Conservation (phyloP, 345 rosid species). For the Eucalyptus pauciflora region DNA sequence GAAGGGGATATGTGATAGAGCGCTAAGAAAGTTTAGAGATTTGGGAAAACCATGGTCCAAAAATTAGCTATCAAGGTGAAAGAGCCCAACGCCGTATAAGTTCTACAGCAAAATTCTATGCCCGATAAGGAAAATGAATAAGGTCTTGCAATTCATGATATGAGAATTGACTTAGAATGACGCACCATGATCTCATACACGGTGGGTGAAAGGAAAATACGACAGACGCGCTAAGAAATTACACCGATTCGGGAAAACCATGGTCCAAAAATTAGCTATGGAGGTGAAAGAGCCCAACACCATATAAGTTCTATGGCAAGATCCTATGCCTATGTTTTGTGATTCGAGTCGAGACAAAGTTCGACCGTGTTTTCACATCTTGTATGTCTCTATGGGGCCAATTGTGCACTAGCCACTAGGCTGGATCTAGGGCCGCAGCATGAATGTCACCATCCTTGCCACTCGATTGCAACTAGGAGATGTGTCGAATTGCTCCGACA, state of each 20-base stretch:
- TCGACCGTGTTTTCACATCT: not conserved
- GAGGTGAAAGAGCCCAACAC: not conserved
- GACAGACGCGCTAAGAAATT: fast-evolving
- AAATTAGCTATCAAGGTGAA: not conserved
- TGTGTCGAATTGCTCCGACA: not conserved
- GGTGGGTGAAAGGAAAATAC: fast-evolving
- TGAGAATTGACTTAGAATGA: not conserved
- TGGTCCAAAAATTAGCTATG: not conserved
- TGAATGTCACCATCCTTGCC: not conserved
- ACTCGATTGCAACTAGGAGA: not conserved
- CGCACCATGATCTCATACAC: not conserved
- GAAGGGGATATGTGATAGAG: not conserved
- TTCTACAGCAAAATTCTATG: not conserved
- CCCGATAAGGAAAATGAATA: not conserved
- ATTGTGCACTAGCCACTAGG: not conserved
- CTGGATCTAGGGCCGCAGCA: not conserved
- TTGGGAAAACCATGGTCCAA: not conserved
- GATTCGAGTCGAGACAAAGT: not conserved
- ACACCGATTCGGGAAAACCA: not conserved
- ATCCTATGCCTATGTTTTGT: not conserved
- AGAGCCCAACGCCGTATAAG: not conserved
- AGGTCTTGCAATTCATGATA: not conserved
- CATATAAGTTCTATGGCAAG: not conserved
- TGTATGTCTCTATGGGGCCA: not conserved
- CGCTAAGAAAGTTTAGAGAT: not conserved